Base-by-base conservation (phyloP, 306 rosid species). In the Amphicarpaea edgeworthii region DNA sequence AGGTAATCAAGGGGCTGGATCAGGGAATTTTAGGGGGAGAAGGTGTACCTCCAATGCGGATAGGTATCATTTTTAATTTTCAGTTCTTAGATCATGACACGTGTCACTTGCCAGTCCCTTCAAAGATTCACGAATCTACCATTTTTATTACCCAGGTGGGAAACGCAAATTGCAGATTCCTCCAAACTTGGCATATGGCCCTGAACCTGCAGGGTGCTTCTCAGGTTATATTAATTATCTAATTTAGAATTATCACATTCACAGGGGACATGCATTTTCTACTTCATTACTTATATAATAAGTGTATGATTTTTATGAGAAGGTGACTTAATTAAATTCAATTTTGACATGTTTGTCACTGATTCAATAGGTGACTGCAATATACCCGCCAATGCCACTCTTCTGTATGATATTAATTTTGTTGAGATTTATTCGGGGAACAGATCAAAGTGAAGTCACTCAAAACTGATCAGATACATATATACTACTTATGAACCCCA, bases 151-250 rank as follows among this genome's bases (percentile, higher is more conserved):
- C 17, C 15, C 82, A 92, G 99, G 99, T 49, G 98, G 99, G 49
- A 89, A 90, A 84, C 92, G 93, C 72, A 89, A 92, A 76, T 91
- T 96, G 65, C 72, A 23, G 69, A 90, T 96, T 84, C 98, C 99
- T 74, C 94, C 99, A 14, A 65, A 81, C 34, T 92, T 95, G 72
- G 98, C 97, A 20, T 95, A 95, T 83, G 99, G 99, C 24, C 98
- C 99, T 64, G 99, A 96, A 85, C 99, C 99, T 66, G 99, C 90
- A 1, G 97, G 98, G 16, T 96, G 98, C 84, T 96, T 92, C 85
- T 88, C 96, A 85, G 98, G 99, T 92, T 80, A 60, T 73, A 34
- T 71, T 81, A 68, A 16, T 34, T 45, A 19, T 50, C 24, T 54
- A 34, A 72, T 60, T 30, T 30, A 30, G 37, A 30, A 30, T 30